Evolutionary conservation across 108 stramenopile species (phyloP).

Genomic region (Cyclotella distinguenda): DNA sequence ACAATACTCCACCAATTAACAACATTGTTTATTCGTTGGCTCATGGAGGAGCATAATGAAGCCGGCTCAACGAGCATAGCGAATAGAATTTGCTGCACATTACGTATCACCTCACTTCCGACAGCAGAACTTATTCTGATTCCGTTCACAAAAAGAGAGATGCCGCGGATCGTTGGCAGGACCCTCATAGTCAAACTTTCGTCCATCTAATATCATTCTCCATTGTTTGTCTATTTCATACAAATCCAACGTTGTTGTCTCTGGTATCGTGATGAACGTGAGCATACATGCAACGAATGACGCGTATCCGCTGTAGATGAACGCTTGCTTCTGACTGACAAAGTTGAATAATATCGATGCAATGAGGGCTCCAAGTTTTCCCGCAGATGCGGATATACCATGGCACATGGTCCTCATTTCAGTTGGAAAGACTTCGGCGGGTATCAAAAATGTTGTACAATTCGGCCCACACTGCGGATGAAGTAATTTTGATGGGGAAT

Average conservation of each 20-base stretch:
- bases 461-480: constrained; percentile 62
- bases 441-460: constrained; percentile 69
- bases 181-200: constrained; percentile 51
- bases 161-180: constrained; percentile 56
- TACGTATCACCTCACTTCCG: neutral
- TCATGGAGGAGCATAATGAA: too few species aligned
- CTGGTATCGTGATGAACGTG: constrained; percentile 66
- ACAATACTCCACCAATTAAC: too few species aligned
- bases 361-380: constrained; percentile 72
- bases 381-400: constrained; percentile 70
- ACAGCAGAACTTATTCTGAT: constrained; percentile 26
- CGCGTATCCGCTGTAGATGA: constrained; percentile 57
- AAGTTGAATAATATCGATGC: constrained; percentile 67
- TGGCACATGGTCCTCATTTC: constrained; percentile 70
- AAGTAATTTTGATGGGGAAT: neutral
- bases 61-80: too few species aligned
- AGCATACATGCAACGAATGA: constrained; percentile 53
- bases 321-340: constrained; percentile 45
- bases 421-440: constrained; percentile 64
- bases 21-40: too few species aligned
- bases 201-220: constrained; percentile 46
- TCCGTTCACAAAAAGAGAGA: constrained; percentile 59
- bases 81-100: neutral
- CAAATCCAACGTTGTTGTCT: constrained; percentile 59
- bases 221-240: constrained; percentile 67